phyloP scores from a whole-genome alignment of 2,329 filamentous ascomycete genomes.

The Periconia sp. region DNA sequence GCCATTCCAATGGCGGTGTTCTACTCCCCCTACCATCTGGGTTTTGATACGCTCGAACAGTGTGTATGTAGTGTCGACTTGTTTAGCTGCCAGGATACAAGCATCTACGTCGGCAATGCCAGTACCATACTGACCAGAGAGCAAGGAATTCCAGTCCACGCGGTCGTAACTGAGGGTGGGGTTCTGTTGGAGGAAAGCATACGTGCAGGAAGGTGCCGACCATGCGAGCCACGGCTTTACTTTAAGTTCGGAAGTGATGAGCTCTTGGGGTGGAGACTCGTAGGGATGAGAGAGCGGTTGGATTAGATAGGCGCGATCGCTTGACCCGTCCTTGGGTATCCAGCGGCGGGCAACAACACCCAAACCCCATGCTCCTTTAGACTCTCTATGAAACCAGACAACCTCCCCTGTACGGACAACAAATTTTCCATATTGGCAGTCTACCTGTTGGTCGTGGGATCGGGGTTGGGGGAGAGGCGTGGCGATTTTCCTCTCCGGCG shows the following conservation, averaged over 20 bases:
- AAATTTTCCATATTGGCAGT: conserved; percentile 51
- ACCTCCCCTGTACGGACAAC: conserved; percentile 58
- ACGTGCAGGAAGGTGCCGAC: conserved; percentile 57
- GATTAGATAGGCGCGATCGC: conserved; percentile 43
- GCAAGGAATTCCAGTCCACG: conserved; percentile 54
- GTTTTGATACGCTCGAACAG: conserved; percentile 53
- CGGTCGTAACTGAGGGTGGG: conserved; percentile 48
- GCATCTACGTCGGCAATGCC: conserved; percentile 58
- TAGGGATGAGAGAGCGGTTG: conserved; percentile 54
- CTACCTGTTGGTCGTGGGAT: conserved; percentile 52
- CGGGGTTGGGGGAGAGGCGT: conserved; percentile 45
- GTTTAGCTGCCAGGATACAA: conserved; percentile 60
- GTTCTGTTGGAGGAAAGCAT: conserved; percentile 46
- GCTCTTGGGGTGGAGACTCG: conserved; percentile 41
- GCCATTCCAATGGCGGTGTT: conserved; percentile 54
- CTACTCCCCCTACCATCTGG: conserved; percentile 37
- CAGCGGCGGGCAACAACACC: conserved; percentile 54
- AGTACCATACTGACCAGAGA: conserved; percentile 48
- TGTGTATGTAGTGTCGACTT: conserved; percentile 58
- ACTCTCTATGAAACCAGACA: conserved; percentile 57
- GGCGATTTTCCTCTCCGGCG: conserved; percentile 28
- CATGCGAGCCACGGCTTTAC: conserved; percentile 62
- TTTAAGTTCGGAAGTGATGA: conserved; percentile 47
- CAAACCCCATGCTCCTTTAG: conserved; percentile 54
- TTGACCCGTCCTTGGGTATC: conserved; percentile 32